These are phyloP conservation scores for Phaffia tasmanica DNA, from an alignment of 768 basidiomycete genomes.

Conservation along the genomic window DNA sequence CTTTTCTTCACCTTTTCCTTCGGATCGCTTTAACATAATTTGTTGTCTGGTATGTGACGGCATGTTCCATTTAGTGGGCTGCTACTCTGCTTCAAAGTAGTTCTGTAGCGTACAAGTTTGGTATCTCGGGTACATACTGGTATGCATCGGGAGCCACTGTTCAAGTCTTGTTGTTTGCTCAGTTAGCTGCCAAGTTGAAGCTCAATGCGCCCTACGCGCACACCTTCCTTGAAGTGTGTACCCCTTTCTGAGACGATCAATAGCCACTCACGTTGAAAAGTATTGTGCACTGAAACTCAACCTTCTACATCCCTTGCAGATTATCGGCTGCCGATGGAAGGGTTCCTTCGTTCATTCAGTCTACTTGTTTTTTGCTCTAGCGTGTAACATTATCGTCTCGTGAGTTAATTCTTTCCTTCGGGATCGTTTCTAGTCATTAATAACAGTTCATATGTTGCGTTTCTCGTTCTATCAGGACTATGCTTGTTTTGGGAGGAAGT, in stretches of 20 bases:
- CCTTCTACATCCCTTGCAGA: slow-evolving; percentile 66
- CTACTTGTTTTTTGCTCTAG: slow-evolving; percentile 82
- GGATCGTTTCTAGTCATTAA: not conserved
- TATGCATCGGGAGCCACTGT: slow-evolving; percentile 82
- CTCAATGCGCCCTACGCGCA: slow-evolving; percentile 58
- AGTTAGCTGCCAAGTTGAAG: slow-evolving; percentile 83
- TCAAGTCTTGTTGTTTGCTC: slow-evolving; percentile 72
- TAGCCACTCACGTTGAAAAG: too few species aligned
- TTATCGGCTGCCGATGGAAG: slow-evolving; percentile 56
- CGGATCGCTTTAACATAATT: slow-evolving; percentile 27
- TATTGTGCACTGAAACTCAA: slow-evolving; percentile 48
- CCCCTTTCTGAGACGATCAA: not conserved
- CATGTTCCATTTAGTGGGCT: slow-evolving; percentile 10
- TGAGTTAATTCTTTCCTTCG: slow-evolving; percentile 15
- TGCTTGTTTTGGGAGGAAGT: slow-evolving; percentile 44
- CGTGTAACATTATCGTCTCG: slow-evolving; percentile 85
- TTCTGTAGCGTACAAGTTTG: slow-evolving; percentile 74
- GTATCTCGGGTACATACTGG: slow-evolving; percentile 64
- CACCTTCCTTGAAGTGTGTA: slow-evolving; percentile 26
- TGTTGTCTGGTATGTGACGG: not conserved
- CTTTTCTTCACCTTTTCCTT: slow-evolving; percentile 33
- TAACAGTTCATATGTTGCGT: not conserved
- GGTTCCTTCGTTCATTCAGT: slow-evolving; percentile 65
- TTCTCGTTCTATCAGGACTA: slow-evolving; percentile 28
- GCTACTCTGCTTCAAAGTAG: slow-evolving; percentile 54